Evolutionary conservation across 192 early-diverging fungal species (phyloP).

Genomic region (Coemansia sp.): DNA sequence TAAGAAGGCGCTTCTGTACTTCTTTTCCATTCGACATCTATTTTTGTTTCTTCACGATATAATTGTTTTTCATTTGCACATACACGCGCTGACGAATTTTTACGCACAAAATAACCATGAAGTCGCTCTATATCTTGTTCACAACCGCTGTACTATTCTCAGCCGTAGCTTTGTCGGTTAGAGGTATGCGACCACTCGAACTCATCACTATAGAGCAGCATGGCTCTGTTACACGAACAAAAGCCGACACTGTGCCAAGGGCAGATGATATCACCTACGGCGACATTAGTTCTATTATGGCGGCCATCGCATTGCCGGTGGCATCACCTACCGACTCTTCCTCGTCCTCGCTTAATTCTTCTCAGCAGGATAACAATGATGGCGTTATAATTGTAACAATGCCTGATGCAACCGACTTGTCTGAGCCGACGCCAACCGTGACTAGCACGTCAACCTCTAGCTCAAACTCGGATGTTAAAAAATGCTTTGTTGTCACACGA

Average conservation of each 20-base stretch:
- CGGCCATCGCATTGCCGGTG: not conserved
- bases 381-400: not conserved
- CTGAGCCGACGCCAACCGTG: not conserved
- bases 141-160: not conserved
- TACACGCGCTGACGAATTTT: not conserved
- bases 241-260: not conserved
- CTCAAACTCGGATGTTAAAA: not conserved
- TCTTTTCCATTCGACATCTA: not conserved
- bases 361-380: not conserved
- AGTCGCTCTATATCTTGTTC: not conserved
- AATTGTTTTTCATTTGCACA: not conserved
- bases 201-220: not conserved
- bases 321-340: not conserved
- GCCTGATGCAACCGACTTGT: not conserved
- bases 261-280: not conserved
- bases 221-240: not conserved
- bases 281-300: conserved; percentile 16
- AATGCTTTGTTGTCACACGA: conserved; percentile 1
- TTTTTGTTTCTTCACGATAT: not conserved
- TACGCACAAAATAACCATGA: not conserved
- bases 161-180: not conserved
- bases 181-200: not conserved
- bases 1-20: not conserved
- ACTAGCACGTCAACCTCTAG: not conserved
- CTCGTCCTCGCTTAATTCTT: not conserved